Conservation (phyloP, 495 filamentous ascomycete species). For the Hamigera avellanea region DNA sequence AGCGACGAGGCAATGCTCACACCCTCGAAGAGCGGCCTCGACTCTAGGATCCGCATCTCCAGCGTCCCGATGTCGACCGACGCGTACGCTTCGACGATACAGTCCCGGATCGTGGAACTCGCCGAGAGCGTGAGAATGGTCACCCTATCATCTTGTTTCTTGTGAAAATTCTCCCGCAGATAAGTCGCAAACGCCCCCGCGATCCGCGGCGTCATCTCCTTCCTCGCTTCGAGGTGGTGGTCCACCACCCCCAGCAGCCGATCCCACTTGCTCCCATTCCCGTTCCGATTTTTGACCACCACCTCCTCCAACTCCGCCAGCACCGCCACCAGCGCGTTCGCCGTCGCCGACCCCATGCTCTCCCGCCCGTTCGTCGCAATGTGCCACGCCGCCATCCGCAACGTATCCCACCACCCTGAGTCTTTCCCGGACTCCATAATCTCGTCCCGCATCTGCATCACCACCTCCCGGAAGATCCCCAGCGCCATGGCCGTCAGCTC, state of each 20-base stretch:
- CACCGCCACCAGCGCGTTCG: conserved; percentile 35
- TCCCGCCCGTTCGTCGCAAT: conserved; percentile 49
- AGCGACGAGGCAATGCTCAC: conserved; percentile 41
- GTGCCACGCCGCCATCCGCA: conserved; percentile 52
- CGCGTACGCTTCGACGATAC: conserved; percentile 19
- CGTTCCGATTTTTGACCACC: conserved; percentile 3
- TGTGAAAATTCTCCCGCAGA: conserved; percentile 15
- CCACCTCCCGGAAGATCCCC: conserved; percentile 30
- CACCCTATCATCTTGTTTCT: conserved; percentile 17
- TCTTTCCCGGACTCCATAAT: conserved; percentile 10
- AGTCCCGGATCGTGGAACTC: conserved; percentile 46
- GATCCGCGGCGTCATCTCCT: conserved; percentile 13
- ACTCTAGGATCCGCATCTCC: conserved; percentile 51
- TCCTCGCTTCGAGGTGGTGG: conserved; percentile 18
- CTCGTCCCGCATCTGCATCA: conserved; percentile 11
- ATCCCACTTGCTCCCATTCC: conserved; percentile 14
- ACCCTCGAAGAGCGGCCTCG: conserved; percentile 55
- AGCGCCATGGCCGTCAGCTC: conserved; percentile 42
- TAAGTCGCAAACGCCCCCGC: conserved; percentile 24
- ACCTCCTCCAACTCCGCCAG: conserved; percentile 26
- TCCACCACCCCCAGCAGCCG: conserved; percentile 18
- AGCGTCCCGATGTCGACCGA: conserved; percentile 20
- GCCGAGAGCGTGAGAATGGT: conserved; percentile 46
- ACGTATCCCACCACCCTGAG: conserved; percentile 37
- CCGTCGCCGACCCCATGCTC: conserved; percentile 51